phyloP scores from a whole-genome alignment of 345 rosid genomes.

The Rhodomyrtus tomentosa region DNA sequence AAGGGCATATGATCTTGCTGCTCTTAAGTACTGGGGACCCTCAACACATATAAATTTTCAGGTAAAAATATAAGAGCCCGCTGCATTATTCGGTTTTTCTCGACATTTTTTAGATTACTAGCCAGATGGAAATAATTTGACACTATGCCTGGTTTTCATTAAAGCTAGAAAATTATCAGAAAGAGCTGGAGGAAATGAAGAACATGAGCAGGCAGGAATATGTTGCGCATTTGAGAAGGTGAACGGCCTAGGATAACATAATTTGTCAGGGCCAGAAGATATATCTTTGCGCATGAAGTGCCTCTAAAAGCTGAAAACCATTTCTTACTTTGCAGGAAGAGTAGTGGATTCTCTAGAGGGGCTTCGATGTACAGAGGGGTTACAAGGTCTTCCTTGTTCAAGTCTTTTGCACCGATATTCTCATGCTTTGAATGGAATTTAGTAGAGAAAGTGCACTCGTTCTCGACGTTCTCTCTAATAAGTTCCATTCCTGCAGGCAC shows the following conservation, averaged over 20 bases:
- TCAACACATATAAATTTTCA: conserved; percentile 69
- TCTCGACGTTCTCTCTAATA: not conserved
- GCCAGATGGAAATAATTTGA: not conserved
- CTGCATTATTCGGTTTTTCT: not conserved
- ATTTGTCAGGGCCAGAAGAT: not conserved
- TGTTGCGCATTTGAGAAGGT: conserved; percentile 75
- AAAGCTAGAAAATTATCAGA: conserved; percentile 55
- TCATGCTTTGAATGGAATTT: not conserved
- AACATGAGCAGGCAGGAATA: conserved; percentile 74
- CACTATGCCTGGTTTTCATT: not conserved
- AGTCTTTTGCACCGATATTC: not conserved
- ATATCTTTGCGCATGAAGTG: not conserved
- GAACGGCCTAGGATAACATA: not conserved
- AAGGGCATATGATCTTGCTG: conserved; percentile 76
- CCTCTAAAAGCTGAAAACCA: not conserved
- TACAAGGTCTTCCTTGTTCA: conserved; percentile 41
- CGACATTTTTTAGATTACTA: not conserved
- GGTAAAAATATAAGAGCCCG: conserved; percentile 11
- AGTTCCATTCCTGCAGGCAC: conserved; percentile 24
- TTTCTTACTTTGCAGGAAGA: conserved; percentile 34
- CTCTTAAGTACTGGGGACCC: conserved; percentile 82
- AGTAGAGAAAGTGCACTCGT: not conserved
- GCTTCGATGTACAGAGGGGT: conserved; percentile 88
- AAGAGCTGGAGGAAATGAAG: conserved; percentile 64
- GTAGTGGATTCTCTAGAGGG: conserved; percentile 82